These are phyloP conservation scores for Colletotrichum sp. DNA, from an alignment of 2,329 filamentous ascomycete species.

Conservation along the genomic window DNA sequence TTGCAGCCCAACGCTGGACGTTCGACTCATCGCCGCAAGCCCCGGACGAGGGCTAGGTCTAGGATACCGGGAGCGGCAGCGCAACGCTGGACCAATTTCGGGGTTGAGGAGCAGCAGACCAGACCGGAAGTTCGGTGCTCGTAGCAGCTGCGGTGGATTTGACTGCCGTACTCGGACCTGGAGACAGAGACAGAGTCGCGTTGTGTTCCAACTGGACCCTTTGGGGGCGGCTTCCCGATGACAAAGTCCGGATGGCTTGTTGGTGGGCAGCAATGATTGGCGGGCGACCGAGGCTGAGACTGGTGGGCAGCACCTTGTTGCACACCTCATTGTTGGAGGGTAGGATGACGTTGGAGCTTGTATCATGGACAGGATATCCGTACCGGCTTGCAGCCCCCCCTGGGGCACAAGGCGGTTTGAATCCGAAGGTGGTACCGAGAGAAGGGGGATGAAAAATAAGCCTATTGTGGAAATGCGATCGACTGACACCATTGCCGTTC, in stretches of 20 bases:
- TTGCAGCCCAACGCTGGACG: not conserved
- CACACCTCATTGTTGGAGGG: not conserved
- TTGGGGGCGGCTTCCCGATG: not conserved
- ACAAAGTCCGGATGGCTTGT: not conserved
- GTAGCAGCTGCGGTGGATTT: not conserved
- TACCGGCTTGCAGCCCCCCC: not conserved
- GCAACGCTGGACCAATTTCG: not conserved
- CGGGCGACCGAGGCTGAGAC: conserved; percentile 1
- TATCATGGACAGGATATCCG: not conserved
- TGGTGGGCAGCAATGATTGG: not conserved
- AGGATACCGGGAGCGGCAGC: not conserved
- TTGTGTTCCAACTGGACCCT: conserved; percentile 8
- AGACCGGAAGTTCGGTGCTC: not conserved
- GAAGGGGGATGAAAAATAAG: not conserved
- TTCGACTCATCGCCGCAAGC: not conserved
- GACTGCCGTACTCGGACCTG: conserved; percentile 1
- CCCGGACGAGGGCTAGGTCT: not conserved
- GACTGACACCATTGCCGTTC: conserved; percentile 4
- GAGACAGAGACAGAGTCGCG: not conserved
- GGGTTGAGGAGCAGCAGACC: not conserved
- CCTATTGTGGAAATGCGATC: conserved; percentile 6
- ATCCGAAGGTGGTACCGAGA: not conserved
- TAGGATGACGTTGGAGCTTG: conserved; percentile 3
- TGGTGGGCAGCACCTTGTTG: not conserved
- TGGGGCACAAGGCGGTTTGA: not conserved